Evolutionary conservation across 2,329 filamentous ascomycete species (phyloP).

Genomic region (Xylariaceae sp.): DNA sequence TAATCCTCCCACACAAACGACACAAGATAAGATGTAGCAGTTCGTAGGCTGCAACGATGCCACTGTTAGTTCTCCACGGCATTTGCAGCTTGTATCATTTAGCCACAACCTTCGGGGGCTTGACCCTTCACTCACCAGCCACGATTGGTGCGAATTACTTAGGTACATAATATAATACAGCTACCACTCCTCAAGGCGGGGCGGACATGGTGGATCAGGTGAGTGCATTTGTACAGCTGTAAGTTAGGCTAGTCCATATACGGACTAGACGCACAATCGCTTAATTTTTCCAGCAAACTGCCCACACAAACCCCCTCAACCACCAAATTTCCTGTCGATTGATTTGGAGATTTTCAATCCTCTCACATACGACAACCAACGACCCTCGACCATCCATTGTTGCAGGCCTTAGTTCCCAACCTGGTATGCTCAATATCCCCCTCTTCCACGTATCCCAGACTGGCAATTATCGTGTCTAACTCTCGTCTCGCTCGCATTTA

Average conservation of each 20-base stretch:
- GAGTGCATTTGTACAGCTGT: slow-evolving; percentile 10
- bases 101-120: neutral
- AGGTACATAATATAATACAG: neutral
- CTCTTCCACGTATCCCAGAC: neutral
- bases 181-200: neutral
- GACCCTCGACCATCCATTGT: slow-evolving; percentile 33
- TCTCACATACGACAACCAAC: slow-evolving; percentile 24
- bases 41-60: too few relatives aligned
- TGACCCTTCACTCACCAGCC: neutral
- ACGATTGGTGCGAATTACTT: neutral
- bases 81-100: neutral
- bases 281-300: slow-evolving; percentile 24
- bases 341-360: slow-evolving; percentile 25
- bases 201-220: too few relatives aligned
- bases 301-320: slow-evolving; percentile 26
- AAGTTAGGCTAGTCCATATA: neutral
- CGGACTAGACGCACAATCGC: slow-evolving; percentile 23
- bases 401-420: slow-evolving; percentile 32
- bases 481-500: slow-evolving; percentile 9
- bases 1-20: too few relatives aligned
- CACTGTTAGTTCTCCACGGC: too few relatives aligned
- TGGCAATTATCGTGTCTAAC: slow-evolving; percentile 3
- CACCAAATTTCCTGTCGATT: slow-evolving; percentile 25
- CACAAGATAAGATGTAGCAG: too few relatives aligned
- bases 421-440: slow-evolving; percentile 29